A percentile compares a stretch with the other conserved stretches of the same genome.
These are phyloP conservation scores for Eucalyptus urophylla DNA, from an alignment of 345 rosid species.

Conservation along the genomic window DNA sequence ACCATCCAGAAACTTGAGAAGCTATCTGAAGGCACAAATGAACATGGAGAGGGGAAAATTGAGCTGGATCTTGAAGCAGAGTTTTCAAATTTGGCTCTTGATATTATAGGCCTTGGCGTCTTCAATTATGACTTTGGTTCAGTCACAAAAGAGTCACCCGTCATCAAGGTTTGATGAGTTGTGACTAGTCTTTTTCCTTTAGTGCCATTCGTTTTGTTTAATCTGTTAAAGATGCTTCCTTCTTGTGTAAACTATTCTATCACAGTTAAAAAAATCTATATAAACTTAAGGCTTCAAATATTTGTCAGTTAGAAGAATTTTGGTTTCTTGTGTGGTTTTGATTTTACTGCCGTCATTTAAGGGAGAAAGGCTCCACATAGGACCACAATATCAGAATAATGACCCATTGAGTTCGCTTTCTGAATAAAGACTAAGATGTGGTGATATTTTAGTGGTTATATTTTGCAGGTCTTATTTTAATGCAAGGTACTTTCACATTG, in stretches of 20 bases:
- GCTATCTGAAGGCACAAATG: slow-evolving; percentile 30
- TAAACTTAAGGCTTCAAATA: background rate
- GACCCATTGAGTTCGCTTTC: background rate
- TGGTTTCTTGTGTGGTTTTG: background rate
- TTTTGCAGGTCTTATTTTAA: background rate
- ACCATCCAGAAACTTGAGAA: slow-evolving; percentile 64
- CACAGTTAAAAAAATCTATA: background rate
- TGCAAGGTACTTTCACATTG: background rate
- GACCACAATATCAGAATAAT: background rate
- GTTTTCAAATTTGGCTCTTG: slow-evolving; percentile 89
- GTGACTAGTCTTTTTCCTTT: background rate
- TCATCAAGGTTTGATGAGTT: slow-evolving; percentile 54
- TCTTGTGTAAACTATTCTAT: background rate
- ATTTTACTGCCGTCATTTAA: background rate
- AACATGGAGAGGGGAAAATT: slow-evolving; percentile 23
- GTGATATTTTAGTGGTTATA: background rate
- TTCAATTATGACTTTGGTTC: slow-evolving; percentile 94
- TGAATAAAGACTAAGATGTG: background rate
- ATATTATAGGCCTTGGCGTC: slow-evolving; percentile 90
- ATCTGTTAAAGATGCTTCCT: background rate
- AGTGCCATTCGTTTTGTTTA: background rate
- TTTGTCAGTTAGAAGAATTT: background rate
- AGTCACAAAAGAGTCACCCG: slow-evolving; percentile 88
- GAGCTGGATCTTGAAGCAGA: slow-evolving; percentile 93
- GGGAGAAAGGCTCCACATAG: background rate